Percentiles rank a stretch among this genome's conserved stretches.
These are phyloP conservation scores for Quillaja saponaria DNA, from an alignment of 306 rosid genomes.

Conservation along the genomic window DNA sequence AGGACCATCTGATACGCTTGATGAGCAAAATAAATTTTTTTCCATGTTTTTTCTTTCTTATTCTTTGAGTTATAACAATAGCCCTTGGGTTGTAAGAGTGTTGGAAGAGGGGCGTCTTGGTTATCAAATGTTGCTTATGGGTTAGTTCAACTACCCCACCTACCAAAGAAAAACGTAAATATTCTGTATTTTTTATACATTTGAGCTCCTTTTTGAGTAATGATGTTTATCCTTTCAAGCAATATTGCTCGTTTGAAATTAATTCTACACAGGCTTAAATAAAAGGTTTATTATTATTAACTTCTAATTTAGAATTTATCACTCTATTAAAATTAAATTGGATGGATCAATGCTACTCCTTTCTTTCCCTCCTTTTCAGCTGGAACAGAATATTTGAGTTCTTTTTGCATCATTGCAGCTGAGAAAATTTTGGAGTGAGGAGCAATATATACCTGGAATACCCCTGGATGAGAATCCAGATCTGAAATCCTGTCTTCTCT, in stretches of 20 bases:
- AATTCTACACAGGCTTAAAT: slow-evolving; percentile 12
- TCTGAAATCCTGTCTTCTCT: slow-evolving; percentile 78
- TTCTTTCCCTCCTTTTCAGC: slow-evolving; percentile 22
- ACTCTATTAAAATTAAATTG: slow-evolving; percentile 10
- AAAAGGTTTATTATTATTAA: neutral
- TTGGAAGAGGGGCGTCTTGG: too few species aligned
- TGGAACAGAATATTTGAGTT: slow-evolving; percentile 23
- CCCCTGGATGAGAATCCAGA: slow-evolving; percentile 86
- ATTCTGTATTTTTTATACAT: slow-evolving; percentile 5
- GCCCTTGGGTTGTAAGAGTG: too few species aligned
- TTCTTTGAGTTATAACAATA: too few species aligned
- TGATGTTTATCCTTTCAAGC: slow-evolving; percentile 18
- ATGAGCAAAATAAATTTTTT: too few species aligned
- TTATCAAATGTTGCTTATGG: too few species aligned
- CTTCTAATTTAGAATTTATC: slow-evolving; percentile 22
- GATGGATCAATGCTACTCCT: slow-evolving; percentile 18
- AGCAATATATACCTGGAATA: slow-evolving; percentile 62
- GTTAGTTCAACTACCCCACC: neutral
- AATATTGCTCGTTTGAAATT: slow-evolving; percentile 8
- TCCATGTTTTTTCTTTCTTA: too few species aligned
- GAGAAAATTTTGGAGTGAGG: slow-evolving; percentile 78
- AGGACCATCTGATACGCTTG: slow-evolving; percentile 13
- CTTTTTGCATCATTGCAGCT: slow-evolving; percentile 54
- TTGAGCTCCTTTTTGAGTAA: slow-evolving; percentile 18
- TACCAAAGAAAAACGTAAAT: neutral